A percentile compares a stretch with the other conserved stretches of the same genome.
phyloP scores from a whole-genome alignment of 345 rosid species.

The Mallotus nudiflorus region DNA sequence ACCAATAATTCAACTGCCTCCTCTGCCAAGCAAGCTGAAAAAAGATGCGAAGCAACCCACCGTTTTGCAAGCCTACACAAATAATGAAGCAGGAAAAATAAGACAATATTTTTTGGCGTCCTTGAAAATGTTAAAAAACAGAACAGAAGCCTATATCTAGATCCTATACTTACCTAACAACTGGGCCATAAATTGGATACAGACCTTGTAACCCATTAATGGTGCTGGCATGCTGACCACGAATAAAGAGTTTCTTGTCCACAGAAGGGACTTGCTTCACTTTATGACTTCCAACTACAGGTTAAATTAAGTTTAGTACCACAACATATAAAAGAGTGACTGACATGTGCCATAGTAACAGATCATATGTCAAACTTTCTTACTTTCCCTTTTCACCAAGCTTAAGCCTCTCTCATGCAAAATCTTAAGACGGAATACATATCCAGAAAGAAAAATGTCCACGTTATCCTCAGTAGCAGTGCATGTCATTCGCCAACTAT shows the following conservation, averaged over 20 bases:
- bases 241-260: conserved; percentile 70
- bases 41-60: conserved; percentile 89
- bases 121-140: conserved; percentile 1
- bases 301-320: conserved; percentile 16
- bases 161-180: conserved; percentile 56
- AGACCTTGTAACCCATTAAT: conserved; percentile 77
- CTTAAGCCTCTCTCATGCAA: conserved; percentile 87
- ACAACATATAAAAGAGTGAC: conserved; percentile 14
- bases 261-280: conserved; percentile 52
- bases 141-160: conserved; percentile 10
- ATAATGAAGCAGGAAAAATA: conserved; percentile 2
- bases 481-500: conserved; percentile 64
- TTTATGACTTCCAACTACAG: conserved; percentile 54
- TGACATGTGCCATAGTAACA: conserved; percentile 7
- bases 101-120: not conserved
- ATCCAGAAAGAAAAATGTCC: conserved; percentile 73
- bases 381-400: conserved; percentile 74
- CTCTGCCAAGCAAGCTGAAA: conserved; percentile 85
- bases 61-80: conserved; percentile 84
- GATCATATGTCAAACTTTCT: conserved; percentile 34
- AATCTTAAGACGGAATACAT: conserved; percentile 77
- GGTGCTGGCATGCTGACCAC: conserved; percentile 92
- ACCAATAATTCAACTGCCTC: conserved; percentile 87
- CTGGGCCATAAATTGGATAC: conserved; percentile 64
- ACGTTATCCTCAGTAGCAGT: conserved; percentile 73